phyloP scores from a whole-genome alignment of 23 red algal species.

The Gracilaria gracilis region DNA sequence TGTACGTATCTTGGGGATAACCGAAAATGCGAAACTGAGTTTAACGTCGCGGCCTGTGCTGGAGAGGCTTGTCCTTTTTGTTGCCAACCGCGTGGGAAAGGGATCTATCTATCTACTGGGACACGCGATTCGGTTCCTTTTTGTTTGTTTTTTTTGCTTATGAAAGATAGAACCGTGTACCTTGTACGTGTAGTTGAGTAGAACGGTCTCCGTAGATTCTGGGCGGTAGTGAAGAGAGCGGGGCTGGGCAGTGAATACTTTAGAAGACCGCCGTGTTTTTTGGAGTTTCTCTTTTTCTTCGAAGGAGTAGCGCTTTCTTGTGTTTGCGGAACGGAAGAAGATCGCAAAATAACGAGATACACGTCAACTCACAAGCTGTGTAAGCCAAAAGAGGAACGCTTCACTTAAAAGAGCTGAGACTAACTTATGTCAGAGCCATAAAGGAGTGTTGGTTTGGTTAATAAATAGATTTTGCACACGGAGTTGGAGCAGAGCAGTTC shows the following conservation, averaged over 20 bases:
- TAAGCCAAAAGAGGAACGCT: no score
- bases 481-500: no score
- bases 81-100: not conserved
- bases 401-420: no score
- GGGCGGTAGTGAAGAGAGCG: not conserved
- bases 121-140: not conserved
- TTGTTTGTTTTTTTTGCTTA: not conserved
- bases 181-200: not conserved
- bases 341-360: no score
- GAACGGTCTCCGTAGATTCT: not conserved
- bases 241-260: not conserved
- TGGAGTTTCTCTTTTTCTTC: no score
- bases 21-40: conserved; percentile 1
- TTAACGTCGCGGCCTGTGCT: not conserved
- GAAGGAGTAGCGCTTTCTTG: no score
- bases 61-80: not conserved
- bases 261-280: not conserved
- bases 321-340: no score
- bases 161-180: not conserved
- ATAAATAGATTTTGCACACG: no score
- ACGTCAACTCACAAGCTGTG: no score
- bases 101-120: not conserved
- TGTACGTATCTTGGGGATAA: conserved; percentile 26
- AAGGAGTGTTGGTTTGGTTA: no score
- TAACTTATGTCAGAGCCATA: no score